Evolutionary conservation across 495 filamentous ascomycete species (phyloP), one percentile per base, ranked within the genome.

Genomic region (Lophiostoma macrostomum): DNA sequence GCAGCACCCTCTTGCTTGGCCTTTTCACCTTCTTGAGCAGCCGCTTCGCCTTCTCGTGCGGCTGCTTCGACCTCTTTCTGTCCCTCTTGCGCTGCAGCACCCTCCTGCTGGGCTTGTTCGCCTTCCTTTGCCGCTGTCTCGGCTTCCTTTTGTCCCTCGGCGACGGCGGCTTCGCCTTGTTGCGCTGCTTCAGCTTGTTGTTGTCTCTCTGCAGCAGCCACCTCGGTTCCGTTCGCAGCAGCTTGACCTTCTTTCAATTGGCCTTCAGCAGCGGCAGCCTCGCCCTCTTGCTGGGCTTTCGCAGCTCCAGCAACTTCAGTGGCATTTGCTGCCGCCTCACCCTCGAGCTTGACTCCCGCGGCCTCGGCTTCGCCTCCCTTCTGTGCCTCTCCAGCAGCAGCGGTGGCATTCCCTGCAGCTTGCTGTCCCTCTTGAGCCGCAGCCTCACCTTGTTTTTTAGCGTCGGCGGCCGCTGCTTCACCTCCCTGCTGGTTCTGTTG

Each of bases 231-330:
- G 8, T 32, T 16, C 12, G n/a, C 22, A 12, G 30, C 31, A 36
- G 30, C 30, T n/a, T 16, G 45, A 5, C 28, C 28, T 23, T 10
- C 11, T 8, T n/a, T n/a, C n/a, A n/a, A n/a, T n/a, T n/a, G n/a
- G n/a, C 30, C 45, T 16, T 49, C 32, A 1, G 45, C 45, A 1
- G 45, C 45, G 5, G 30, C 10, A 31, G 42, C 42, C 24, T 45
- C 16, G 14, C 39, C 34, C 20, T 37, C n/a, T n/a, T n/a, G n/a
- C n/a, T n/a, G n/a, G n/a, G 29, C 8, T 32, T 38, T 10, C 14
- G 7, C 8, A 18, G 12, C 35, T 38, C 19, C 35, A 18, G 35
- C 35, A 7, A 18, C 35, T 38, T 10, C 35, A 10, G 29, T 32
- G 7, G 8, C 29, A 32, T 32, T 32, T 32, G 8, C 29, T 32